Conservation (phyloP, 2,329 filamentous ascomycete genomes). For the Penicillium sp. region DNA sequence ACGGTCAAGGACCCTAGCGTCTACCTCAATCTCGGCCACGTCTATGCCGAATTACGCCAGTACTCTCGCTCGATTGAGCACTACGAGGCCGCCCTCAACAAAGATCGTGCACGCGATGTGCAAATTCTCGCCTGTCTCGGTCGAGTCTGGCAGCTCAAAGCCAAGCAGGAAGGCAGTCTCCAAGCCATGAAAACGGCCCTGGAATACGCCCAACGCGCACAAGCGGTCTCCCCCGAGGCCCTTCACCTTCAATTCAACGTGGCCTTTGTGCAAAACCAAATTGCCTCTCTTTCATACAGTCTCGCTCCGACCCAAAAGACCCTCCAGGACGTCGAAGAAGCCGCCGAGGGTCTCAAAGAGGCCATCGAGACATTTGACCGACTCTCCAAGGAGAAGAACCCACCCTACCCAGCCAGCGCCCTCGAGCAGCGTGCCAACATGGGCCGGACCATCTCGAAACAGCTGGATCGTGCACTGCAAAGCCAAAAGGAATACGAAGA, state of each 20-base stretch:
- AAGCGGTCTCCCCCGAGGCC: conserved; percentile 72
- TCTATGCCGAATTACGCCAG: conserved; percentile 84
- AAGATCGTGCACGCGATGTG: conserved; percentile 71
- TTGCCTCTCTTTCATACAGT: conserved; percentile 72
- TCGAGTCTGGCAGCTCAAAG: conserved; percentile 78
- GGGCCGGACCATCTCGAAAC: conserved; percentile 89
- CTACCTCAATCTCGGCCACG: conserved; percentile 87
- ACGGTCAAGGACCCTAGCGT: conserved; percentile 83
- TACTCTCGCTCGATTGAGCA: conserved; percentile 87
- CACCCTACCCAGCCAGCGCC: conserved; percentile 84
- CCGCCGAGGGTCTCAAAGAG: conserved; percentile 71
- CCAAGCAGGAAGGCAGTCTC: conserved; percentile 60
- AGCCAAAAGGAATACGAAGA: conserved; percentile 88
- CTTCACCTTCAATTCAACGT: conserved; percentile 96
- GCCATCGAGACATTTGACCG: conserved; percentile 66
- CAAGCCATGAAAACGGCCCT: conserved; percentile 59
- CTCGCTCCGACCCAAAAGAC: conserved; percentile 72
- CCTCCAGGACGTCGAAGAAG: conserved; percentile 72
- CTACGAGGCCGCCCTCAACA: conserved; percentile 78
- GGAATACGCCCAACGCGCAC: conserved; percentile 60
- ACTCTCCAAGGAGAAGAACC: conserved; percentile 56
- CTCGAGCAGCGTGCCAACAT: conserved; percentile 95
- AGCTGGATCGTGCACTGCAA: conserved; percentile 77
- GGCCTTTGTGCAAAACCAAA: conserved; percentile 92
- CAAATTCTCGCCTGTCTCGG: conserved; percentile 79